These are phyloP conservation scores for Septoria petroselini DNA, from an alignment of 2,329 filamentous ascomycete genomes.

Conservation along the genomic window DNA sequence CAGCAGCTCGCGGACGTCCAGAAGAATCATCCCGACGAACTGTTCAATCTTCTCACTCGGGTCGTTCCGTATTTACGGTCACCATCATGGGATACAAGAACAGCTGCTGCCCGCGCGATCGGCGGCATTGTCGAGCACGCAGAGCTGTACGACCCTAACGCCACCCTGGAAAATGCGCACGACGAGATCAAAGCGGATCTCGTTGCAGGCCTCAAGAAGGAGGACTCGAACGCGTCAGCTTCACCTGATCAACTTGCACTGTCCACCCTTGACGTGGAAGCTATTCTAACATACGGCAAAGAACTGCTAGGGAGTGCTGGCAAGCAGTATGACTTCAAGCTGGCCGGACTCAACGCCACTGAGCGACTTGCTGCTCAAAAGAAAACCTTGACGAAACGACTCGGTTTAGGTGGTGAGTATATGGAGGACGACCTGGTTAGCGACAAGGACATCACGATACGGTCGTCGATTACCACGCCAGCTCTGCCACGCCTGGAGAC, in stretches of 20 bases:
- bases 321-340: slow-evolving; percentile 75
- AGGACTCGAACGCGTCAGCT: slow-evolving; percentile 40
- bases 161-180: slow-evolving; percentile 32
- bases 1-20: slow-evolving; percentile 97
- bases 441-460: slow-evolving; percentile 57
- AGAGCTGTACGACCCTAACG: slow-evolving; percentile 76
- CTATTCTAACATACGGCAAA: slow-evolving; percentile 78
- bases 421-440: slow-evolving; percentile 79
- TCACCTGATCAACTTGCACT: slow-evolving; percentile 63
- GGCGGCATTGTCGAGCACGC: slow-evolving; percentile 92
- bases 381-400: slow-evolving; percentile 75
- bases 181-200: slow-evolving; percentile 39
- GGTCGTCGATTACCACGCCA: slow-evolving; percentile 39
- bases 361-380: slow-evolving; percentile 82
- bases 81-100: slow-evolving; percentile 95
- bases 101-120: slow-evolving; percentile 87
- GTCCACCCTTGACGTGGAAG: slow-evolving; percentile 70
- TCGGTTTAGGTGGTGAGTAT: slow-evolving; percentile 80
- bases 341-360: slow-evolving; percentile 77
- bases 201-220: slow-evolving; percentile 54
- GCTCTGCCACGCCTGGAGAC: slow-evolving; percentile 52
- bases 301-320: slow-evolving; percentile 78
- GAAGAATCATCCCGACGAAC: slow-evolving; percentile 94
- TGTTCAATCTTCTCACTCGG: slow-evolving; percentile 89
- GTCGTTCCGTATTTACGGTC: slow-evolving; percentile 94